These are phyloP conservation scores for Termitomyces sp. DNA, from an alignment of 768 basidiomycete species.

Conservation along the genomic window DNA sequence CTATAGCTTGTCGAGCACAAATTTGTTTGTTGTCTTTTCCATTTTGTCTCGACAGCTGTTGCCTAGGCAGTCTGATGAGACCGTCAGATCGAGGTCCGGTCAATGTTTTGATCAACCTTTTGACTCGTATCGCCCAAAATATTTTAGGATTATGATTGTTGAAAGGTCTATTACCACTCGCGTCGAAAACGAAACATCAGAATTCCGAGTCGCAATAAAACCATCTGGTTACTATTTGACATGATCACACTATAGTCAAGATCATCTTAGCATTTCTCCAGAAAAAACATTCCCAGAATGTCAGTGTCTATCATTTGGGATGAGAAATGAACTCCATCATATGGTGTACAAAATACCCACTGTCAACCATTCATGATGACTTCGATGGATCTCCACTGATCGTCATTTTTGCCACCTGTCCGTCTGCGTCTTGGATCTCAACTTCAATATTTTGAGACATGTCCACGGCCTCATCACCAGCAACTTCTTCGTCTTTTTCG, in stretches of 20 bases:
- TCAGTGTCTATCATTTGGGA: neutral
- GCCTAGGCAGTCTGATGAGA: too few species aligned
- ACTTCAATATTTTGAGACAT: conserved; percentile 48
- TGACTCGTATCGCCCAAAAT: too few species aligned
- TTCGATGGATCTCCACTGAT: conserved; percentile 25
- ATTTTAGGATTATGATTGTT: too few species aligned
- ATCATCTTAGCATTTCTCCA: too few species aligned
- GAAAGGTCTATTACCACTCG: neutral
- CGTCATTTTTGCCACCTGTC: conserved; percentile 59
- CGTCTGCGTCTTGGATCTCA: conserved; percentile 69
- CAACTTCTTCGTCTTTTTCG: conserved; percentile 28
- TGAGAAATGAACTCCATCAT: neutral
- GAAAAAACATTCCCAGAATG: too few species aligned
- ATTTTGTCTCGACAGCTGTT: too few species aligned
- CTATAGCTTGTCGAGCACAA: too few species aligned
- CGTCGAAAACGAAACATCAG: neutral
- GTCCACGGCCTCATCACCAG: conserved; percentile 28
- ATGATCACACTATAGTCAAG: too few species aligned
- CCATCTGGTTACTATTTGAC: neutral
- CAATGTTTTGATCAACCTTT: too few species aligned
- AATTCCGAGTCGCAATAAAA: neutral
- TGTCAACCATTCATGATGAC: neutral
- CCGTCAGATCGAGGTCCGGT: too few species aligned
- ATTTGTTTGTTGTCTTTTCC: too few species aligned
- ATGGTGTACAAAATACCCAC: neutral